phyloP scores from a whole-genome alignment of 169 alveolate genomes.

The Plasmodium gaboni region DNA sequence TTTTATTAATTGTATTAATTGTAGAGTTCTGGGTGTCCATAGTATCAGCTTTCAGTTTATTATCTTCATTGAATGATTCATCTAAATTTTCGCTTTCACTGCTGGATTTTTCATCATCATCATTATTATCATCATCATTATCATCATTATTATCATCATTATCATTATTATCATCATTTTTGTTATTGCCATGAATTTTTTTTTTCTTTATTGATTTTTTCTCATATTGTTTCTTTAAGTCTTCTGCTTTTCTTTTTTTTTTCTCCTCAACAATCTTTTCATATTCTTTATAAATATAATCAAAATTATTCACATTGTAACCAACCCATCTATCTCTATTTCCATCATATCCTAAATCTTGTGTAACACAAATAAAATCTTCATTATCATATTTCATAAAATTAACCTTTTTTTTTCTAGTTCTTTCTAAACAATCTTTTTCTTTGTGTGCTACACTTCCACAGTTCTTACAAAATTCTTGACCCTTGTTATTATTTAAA shows the following conservation, averaged over 20 bases:
- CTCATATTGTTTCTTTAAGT: constrained; percentile 75
- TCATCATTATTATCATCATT: constrained; percentile 7
- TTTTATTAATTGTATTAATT: constrained; percentile 82
- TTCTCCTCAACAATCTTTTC: constrained; percentile 91
- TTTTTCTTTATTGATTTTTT: constrained; percentile 31
- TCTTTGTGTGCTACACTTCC: constrained; percentile 98
- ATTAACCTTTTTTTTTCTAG: constrained; percentile 97
- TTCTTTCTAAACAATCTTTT: constrained; percentile 97
- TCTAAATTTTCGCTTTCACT: background rate
- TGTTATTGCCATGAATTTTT: background rate
- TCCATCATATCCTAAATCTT: constrained; percentile 93
- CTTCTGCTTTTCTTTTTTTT: constrained; percentile 86
- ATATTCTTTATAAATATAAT: constrained; percentile 89
- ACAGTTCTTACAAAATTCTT: constrained; percentile 99
- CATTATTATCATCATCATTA: constrained; percentile 24
- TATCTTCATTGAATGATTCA: constrained; percentile 11
- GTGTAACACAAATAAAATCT: constrained; percentile 92
- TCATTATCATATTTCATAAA: constrained; percentile 91
- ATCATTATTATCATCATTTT: constrained; percentile 1
- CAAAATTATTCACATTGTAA: constrained; percentile 93
- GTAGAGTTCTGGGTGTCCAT: constrained; percentile 77
- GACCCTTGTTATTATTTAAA: constrained; percentile 82
- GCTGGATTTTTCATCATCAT: constrained; percentile 10
- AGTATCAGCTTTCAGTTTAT: constrained; percentile 78
- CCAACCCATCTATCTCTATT: constrained; percentile 98